Conservation (phyloP, 1,284 basidiomycete species). For the Sporisorium scitamineum region DNA sequence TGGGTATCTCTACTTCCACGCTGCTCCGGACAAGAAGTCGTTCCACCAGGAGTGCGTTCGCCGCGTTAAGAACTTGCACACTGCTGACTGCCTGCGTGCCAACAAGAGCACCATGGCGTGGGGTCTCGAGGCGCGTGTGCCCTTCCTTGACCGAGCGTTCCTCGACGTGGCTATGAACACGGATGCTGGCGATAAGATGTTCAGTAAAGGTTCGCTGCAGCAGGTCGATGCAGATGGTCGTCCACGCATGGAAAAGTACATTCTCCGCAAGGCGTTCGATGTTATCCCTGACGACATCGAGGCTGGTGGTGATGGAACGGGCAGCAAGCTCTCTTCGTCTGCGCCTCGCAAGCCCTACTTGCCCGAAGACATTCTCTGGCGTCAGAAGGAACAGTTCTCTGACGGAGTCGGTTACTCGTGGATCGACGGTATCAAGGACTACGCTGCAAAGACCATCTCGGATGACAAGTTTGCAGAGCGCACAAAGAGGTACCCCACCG, state of each 20-base stretch:
- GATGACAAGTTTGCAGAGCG: conserved; percentile 85
- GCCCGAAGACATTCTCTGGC: conserved; percentile 93
- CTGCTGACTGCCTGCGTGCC: conserved; percentile 94
- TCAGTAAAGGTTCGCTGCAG: conserved; percentile 83
- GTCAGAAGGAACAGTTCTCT: conserved; percentile 99
- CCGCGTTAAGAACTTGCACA: conserved; percentile 97
- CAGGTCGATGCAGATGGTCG: conserved; percentile 74
- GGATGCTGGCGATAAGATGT: conserved; percentile 89
- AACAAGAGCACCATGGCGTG: conserved; percentile 99
- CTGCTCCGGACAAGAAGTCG: conserved; percentile 86
- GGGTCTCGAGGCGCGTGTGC: conserved; percentile 98
- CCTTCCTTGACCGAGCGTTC: conserved; percentile 98
- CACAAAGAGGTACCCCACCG: conserved; percentile 81
- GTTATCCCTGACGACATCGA: conserved; percentile 81
- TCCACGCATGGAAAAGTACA: conserved; percentile 77
- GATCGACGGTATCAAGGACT: conserved; percentile 98
- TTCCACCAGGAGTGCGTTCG: conserved; percentile 97
- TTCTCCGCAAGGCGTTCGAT: conserved; percentile 97
- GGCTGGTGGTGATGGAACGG: conserved; percentile 45
- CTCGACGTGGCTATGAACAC: conserved; percentile 93
- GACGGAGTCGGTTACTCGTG: conserved; percentile 99
- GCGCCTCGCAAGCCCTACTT: conserved; percentile 77
- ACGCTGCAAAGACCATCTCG: conserved; percentile 80
- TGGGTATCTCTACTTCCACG: conserved; percentile 99
- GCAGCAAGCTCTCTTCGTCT: conserved; percentile 16